A percentile compares a stretch with the other conserved stretches of the same genome.
These are phyloP conservation scores for Melastoma malabathricum DNA, from an alignment of 345 rosid species.

Conservation along the genomic window DNA sequence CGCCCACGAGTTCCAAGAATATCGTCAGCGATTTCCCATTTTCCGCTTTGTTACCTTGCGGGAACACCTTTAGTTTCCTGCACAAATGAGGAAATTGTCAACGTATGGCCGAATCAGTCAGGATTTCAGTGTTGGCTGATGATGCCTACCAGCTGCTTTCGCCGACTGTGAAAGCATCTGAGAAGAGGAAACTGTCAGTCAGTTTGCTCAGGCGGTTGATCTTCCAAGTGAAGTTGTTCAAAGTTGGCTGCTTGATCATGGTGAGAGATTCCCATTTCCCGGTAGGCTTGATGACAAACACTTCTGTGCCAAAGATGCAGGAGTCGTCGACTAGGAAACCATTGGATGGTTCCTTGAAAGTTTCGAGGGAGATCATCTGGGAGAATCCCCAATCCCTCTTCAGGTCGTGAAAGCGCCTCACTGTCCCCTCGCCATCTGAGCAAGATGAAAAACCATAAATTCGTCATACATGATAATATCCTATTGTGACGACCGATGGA, in stretches of 20 bases:
- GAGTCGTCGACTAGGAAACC: not conserved
- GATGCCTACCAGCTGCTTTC: not conserved
- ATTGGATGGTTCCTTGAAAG: slow-evolving; percentile 2
- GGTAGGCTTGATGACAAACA: slow-evolving; percentile 1
- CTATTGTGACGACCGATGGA: not conserved
- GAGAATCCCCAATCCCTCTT: slow-evolving; percentile 8
- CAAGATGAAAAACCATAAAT: too few species aligned
- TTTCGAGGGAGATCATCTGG: slow-evolving; percentile 3
- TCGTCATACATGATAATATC: too few species aligned
- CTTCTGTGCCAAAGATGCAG: slow-evolving; percentile 11
- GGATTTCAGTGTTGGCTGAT: not conserved
- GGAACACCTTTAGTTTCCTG: not conserved
- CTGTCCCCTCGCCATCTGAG: slow-evolving; percentile 1
- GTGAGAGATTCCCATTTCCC: not conserved
- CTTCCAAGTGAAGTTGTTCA: not conserved
- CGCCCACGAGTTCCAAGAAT: not conserved
- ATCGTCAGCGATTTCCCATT: not conserved
- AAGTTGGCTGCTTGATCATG: not conserved
- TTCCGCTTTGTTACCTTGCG: not conserved
- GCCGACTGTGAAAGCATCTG: not conserved
- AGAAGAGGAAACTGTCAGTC: not conserved
- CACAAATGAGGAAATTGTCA: too few species aligned
- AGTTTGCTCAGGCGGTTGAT: not conserved
- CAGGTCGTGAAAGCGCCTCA: not conserved
- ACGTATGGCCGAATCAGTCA: not conserved